Base-by-base conservation (phyloP, 805 yeast species). In the Metschnikowia colocasiae region DNA sequence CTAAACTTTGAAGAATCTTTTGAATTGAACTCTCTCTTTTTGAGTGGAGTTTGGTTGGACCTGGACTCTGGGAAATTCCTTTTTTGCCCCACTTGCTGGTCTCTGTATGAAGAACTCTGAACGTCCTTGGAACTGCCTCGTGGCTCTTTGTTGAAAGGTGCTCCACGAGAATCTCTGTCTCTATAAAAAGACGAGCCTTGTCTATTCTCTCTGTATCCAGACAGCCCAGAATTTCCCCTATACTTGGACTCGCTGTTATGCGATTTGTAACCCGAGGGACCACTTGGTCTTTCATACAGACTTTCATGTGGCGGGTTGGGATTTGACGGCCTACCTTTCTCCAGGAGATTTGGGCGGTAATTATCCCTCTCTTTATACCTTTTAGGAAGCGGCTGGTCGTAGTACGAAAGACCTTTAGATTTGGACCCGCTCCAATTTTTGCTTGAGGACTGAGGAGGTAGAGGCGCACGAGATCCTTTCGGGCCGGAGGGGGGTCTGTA, bases 401-500 rank as follows among this genome's bases (percentile, higher is more conserved):
- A 45, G 23, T 46, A 40, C 25, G 39, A 29, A 15, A 8, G 30
- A 8, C 31, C 49, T 16, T 48, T 50, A 22, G 46, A 23, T 45
- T 37, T 36, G 12, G 54, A 19, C 18, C 54, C 47, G 23, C 47
- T 46, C 50, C 49, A 45, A 30, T 42, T 48, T 38, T 36, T 48
- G 40, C 49, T 43, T 16, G 47, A 22, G 33, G 34, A 27, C 18
- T 51, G 41, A 16, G 47, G 40, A 22, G 51, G 54, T 25, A 53
- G 48, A n/a, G 51, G 47, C 9, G 49, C 49, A 29, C 57, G 41
- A 9, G 51, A 47, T 22, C 57, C 55, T 43, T 51, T 56, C 5
- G 59, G 59, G 22, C 57, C 59, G 3, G 56, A 16, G 6, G 59
- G 59, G 18, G 59, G 59, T 36, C 58, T 50, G 36, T 54, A 55